These are phyloP conservation scores for Annulohypoxylon bovei DNA, from an alignment of 495 filamentous ascomycete genomes.

Conservation along the genomic window DNA sequence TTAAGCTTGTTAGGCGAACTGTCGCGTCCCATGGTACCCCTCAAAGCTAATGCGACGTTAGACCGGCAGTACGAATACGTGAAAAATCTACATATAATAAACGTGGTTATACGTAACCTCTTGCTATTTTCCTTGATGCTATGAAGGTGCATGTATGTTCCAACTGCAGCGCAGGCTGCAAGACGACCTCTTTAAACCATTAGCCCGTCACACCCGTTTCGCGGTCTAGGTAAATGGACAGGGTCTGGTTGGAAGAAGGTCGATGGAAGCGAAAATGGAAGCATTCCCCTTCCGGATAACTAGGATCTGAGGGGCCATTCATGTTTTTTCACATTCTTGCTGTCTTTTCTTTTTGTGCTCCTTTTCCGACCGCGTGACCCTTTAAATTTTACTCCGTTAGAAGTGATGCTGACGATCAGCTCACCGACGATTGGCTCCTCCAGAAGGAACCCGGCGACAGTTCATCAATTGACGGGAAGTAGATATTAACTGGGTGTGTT, in stretches of 20 bases:
- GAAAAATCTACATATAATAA: constrained; percentile 7
- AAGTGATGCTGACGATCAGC: constrained; percentile 35
- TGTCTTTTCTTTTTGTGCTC: background rate
- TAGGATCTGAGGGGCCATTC: constrained; percentile 12
- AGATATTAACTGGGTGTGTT: constrained; percentile 18
- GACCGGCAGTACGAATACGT: constrained; percentile 29
- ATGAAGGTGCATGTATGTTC: background rate
- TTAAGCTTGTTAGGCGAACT: constrained; percentile 10
- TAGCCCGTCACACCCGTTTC: constrained; percentile 28
- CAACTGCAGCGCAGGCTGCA: constrained; percentile 27
- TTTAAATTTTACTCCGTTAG: constrained; percentile 23
- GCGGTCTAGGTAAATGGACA: constrained; percentile 11
- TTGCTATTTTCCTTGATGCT: background rate
- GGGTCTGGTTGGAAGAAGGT: constrained; percentile 40
- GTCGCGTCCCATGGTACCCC: constrained; percentile 17
- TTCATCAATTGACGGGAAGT: constrained; percentile 24
- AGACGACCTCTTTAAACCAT: constrained; percentile 28
- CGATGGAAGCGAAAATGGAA: constrained; percentile 40
- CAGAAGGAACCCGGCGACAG: background rate
- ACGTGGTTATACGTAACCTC: constrained; percentile 1
- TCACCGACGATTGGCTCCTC: constrained; percentile 22
- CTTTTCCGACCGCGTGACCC: constrained; percentile 37
- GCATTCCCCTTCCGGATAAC: constrained; percentile 30
- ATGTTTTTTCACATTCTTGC: constrained; percentile 12
- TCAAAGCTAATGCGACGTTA: constrained; percentile 15